Percentiles rank a stretch among this genome's conserved stretches.
phyloP scores from a whole-genome alignment of 2,329 filamentous ascomycete genomes.

The Calonectria pseudoreteaudii region DNA sequence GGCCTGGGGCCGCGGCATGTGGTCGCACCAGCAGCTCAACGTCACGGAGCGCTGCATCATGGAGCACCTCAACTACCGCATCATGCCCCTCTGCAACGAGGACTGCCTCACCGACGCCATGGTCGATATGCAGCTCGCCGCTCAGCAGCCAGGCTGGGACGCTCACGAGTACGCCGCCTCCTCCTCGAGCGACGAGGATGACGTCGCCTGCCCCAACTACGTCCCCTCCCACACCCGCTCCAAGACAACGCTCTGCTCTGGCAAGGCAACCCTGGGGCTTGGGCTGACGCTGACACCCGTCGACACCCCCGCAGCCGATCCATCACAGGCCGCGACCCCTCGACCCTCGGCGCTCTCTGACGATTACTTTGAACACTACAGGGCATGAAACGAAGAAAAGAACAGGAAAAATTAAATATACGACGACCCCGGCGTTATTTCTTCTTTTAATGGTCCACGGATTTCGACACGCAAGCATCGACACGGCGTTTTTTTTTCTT shows the following conservation, averaged over 20 bases:
- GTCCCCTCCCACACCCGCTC: constrained; percentile 50
- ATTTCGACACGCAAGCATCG: constrained; percentile 2
- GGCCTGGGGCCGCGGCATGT: constrained; percentile 66
- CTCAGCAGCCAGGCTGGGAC: constrained; percentile 44
- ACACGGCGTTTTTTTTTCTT: constrained; percentile 13
- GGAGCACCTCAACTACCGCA: constrained; percentile 72
- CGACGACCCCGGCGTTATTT: constrained; percentile 36
- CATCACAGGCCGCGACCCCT: constrained; percentile 29
- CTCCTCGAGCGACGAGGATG: constrained; percentile 42
- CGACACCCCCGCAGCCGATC: constrained; percentile 37
- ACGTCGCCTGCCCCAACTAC: constrained; percentile 40
- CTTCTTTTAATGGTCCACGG: background rate
- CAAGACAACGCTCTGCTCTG: constrained; percentile 45
- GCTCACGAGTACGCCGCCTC: constrained; percentile 44
- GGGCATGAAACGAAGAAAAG: constrained; percentile 27
- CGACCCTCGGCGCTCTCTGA: constrained; percentile 33
- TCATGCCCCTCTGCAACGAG: constrained; percentile 70
- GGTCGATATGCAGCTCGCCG: constrained; percentile 73
- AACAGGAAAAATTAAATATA: constrained; percentile 15
- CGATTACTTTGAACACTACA: constrained; percentile 42
- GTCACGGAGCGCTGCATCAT: constrained; percentile 73
- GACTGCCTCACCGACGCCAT: constrained; percentile 69
- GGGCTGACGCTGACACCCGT: constrained; percentile 43
- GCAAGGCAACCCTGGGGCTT: constrained; percentile 37
- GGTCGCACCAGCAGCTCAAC: constrained; percentile 73